Base-by-base conservation (phyloP, 192 early-diverging fungal species). In the Irineochytrium annulatum region DNA sequence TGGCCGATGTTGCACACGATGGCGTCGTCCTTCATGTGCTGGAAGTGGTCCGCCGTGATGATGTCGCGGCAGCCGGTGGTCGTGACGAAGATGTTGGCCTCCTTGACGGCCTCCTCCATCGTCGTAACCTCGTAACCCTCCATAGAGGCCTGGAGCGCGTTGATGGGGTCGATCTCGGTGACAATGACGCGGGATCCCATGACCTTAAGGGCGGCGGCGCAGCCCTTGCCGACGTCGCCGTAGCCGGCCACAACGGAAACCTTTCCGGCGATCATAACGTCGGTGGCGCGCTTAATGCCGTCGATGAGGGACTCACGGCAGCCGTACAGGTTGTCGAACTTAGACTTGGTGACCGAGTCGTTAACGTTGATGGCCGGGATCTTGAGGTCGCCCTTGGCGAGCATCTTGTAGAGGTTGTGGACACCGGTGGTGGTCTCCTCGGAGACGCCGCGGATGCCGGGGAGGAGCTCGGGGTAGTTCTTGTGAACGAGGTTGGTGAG, bases 1-100 rank as follows among this genome's bases (percentile, higher is more conserved):
- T 98, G 95, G 65, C 95, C 96, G 82, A 98, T 98, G 87, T 98
- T 98, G 91, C 96, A 97, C 62, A 98, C 93, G 64, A 98, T 97
- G 62, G 93, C 84, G 69, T 98, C 96, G 73, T 98, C 91, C 87
- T 91, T 92, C 96, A 98, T 98, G 72, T 70, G 70, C 57, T 73
- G 65, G 77, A 98, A 91, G 87, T 98, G 93, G 55, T 70, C 83
- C 65, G 92, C 93, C 67, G 86, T 86, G 79, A 98, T 90, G 76
- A 98, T 95, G 81, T 97, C 93, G 78, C 96, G 91, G 85, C 91
- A 92, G 67, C 96, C 96, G 69, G 96, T 98, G 81, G 90, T 91
- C 75, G 96, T 98, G 70, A 98, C 96, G 58, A 91, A 98, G 82
- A 98, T 95, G 83, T 94, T 94, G 71, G 76, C 95, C 80, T 93